Evolutionary conservation across 352 stramenopile genomes (phyloP), one percentile per base, ranked within the genome.

Genomic region (Chrysophaeum taylorii): DNA sequence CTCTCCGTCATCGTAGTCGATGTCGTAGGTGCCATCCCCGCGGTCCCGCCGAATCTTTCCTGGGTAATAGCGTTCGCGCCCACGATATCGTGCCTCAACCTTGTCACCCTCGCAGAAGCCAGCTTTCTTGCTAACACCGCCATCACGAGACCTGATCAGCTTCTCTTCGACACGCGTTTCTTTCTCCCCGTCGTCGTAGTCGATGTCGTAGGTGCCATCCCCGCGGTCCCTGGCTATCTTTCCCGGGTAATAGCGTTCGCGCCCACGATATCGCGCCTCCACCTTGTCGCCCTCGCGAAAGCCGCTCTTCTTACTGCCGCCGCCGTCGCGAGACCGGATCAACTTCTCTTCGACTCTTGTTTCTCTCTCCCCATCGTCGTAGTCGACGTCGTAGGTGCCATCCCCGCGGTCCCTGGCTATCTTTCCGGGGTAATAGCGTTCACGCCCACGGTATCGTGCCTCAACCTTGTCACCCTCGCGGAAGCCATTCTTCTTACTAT

Each of bases 151-250:
- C 5, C 48, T 5, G 48, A 60, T 60, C 5, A 60, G 25, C 18
- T 25, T 18, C 48, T 5, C 48, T 25, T 60, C 48, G 48, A 88
- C 80, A n/a, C 76, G 63, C 33, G 66, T 81, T 41, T 85, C 84
- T 27, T 77, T 75, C 37, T 89, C 81, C 21, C 82, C 85, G 60
- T 89, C 82, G 0, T 88, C 81, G 64, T 89, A 92, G 43, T 71
- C 15, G 64, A 92, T 71, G 37, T 89, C 84, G 61, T 82, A 86
- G 5, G 79, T 89, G 1, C 75, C 79, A 48, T 92, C 82, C 5
- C 70, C 70, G 68, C 90, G 77, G 0, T 78, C 75, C 1, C 71
- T 66, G 76, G 67, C 70, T 74, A 84, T 25, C 76, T 69, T 43
- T 63, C 74, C 78, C 16, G 43, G 63, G 33, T 52, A 75, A 48